A percentile compares a stretch with the other conserved stretches of the same genome.
phyloP scores from a whole-genome alignment of 2,329 filamentous ascomycete species.

The Aureobasidium sp. region DNA sequence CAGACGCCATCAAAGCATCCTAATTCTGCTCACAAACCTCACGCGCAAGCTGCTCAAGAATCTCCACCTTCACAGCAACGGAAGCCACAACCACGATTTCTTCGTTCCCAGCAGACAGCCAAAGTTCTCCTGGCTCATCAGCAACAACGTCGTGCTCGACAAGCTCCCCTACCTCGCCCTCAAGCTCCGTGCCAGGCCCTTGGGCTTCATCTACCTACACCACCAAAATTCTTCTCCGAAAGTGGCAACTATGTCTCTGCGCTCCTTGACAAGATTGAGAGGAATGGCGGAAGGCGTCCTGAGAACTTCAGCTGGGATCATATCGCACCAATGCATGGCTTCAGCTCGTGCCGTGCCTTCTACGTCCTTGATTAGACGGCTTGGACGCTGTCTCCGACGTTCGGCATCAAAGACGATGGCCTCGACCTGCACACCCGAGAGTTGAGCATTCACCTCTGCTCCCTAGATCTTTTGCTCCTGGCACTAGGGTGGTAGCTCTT shows the following conservation, averaged over 20 bases:
- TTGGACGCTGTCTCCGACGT: background rate
- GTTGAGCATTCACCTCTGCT: background rate
- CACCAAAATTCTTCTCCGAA: background rate
- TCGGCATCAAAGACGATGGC: no score
- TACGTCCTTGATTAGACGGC: slow-evolving; percentile 1
- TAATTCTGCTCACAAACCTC: background rate
- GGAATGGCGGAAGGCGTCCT: background rate
- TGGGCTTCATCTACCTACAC: background rate
- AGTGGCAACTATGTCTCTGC: background rate
- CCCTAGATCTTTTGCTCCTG: background rate
- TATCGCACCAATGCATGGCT: background rate
- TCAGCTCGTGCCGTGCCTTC: background rate
- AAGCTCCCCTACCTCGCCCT: background rate
- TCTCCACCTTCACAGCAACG: background rate
- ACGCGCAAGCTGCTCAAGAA: background rate
- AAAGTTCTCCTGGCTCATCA: background rate
- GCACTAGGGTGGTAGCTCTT: background rate
- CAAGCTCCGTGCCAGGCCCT: background rate
- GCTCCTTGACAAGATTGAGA: background rate
- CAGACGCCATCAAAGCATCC: background rate
- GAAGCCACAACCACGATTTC: background rate
- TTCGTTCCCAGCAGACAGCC: background rate
- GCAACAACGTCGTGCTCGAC: background rate
- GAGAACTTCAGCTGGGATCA: background rate
- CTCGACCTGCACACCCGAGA: background rate